A percentile compares a stretch with the other conserved stretches of the same genome.
phyloP scores from a whole-genome alignment of 139 green algal species.

The Chlorella vulgaris region DNA sequence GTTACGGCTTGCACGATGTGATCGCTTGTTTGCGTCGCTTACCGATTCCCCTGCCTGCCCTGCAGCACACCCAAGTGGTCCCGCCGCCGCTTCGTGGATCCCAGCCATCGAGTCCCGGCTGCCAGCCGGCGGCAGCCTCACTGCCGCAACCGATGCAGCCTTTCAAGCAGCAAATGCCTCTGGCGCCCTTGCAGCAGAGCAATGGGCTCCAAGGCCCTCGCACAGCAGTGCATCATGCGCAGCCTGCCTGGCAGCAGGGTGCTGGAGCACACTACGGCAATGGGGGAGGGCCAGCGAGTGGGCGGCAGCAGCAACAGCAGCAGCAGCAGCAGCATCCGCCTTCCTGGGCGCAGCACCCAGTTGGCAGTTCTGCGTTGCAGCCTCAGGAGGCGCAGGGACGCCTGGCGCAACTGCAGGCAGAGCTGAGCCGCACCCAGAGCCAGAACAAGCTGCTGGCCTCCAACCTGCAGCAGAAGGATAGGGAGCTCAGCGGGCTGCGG shows the following conservation, averaged over 20 bases:
- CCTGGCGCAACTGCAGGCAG: neutral
- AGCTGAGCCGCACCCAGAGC: neutral
- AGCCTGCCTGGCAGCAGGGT: neutral
- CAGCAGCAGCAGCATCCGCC: neutral
- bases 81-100: neutral
- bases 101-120: neutral
- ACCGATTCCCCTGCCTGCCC: too few relatives aligned
- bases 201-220: too few relatives aligned
- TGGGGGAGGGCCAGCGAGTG: too few relatives aligned
- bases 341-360: neutral
- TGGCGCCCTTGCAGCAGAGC: neutral
- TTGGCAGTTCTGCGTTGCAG: neutral
- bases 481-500: neutral
- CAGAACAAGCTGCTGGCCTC: slow-evolving; percentile 27
- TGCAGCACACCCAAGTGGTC: neutral
- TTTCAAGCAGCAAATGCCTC: neutral
- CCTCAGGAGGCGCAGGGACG: neutral
- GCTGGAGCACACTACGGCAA: neutral
- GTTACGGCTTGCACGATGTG: too few relatives aligned
- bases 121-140: neutral
- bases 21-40: too few relatives aligned
- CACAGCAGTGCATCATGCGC: too few relatives aligned
- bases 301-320: too few relatives aligned
- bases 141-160: too few relatives aligned
- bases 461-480: slow-evolving; percentile 28